phyloP scores from a whole-genome alignment of 2,329 filamentous ascomycete species.

The Cercospora sp. region DNA sequence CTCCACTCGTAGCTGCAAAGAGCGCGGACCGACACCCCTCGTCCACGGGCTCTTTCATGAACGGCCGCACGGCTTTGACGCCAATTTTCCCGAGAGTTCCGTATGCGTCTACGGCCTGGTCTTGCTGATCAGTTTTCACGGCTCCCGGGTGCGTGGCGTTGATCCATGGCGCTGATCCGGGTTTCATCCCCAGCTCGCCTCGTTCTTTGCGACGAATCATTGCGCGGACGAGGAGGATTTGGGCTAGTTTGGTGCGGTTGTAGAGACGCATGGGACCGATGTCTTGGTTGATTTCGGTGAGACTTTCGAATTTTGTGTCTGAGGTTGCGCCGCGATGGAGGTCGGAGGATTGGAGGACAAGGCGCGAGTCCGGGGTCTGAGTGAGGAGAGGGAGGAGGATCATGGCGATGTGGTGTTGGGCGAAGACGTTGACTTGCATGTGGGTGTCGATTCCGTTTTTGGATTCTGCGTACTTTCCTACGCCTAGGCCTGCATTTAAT shows the following conservation, averaged over 20 bases:
- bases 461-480: constrained; percentile 48
- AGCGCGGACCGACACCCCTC: constrained; percentile 51
- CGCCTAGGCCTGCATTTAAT: constrained; percentile 46
- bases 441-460: constrained; percentile 45
- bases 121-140: constrained; percentile 51
- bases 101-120: constrained; percentile 54
- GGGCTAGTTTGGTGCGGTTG: constrained; percentile 53
- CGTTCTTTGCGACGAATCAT: constrained; percentile 44
- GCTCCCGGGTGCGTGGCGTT: constrained; percentile 55
- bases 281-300: constrained; percentile 53
- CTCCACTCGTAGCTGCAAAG: constrained; percentile 51
- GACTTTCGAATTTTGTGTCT: constrained; percentile 45
- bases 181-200: constrained; percentile 40
- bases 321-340: constrained; percentile 46
- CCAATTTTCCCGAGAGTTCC: constrained; percentile 50
- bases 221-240: constrained; percentile 50
- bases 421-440: constrained; percentile 40
- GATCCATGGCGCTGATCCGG: constrained; percentile 44
- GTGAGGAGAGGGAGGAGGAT: constrained; percentile 40
- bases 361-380: constrained; percentile 48
- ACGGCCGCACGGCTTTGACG: constrained; percentile 46
- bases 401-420: constrained; percentile 48
- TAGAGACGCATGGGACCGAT: constrained; percentile 53
- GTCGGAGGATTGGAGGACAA: constrained; percentile 55
- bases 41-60: constrained; percentile 54